A percentile compares a stretch with the other conserved stretches of the same genome.
These are phyloP conservation scores for Epithele typhae DNA, from an alignment of 768 basidiomycete species.

Conservation along the genomic window DNA sequence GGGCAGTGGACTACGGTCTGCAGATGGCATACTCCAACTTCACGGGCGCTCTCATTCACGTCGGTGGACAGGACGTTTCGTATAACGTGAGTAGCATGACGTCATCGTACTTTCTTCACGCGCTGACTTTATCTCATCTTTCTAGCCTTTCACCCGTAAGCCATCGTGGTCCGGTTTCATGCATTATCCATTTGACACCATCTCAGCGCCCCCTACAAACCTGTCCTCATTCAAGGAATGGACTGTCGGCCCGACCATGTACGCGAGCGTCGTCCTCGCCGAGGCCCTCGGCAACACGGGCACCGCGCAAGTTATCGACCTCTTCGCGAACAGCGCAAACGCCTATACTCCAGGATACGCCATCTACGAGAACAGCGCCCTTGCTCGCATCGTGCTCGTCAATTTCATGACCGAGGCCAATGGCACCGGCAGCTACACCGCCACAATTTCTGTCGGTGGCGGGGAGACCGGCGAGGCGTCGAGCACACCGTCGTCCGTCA, in stretches of 20 bases:
- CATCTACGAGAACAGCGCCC: slow-evolving; percentile 42
- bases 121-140: not conserved
- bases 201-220: slow-evolving; percentile 40
- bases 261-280: slow-evolving; percentile 40
- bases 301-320: slow-evolving; percentile 39
- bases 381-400: slow-evolving; percentile 40
- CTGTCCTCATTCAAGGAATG: slow-evolving; percentile 33
- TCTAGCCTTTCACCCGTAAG: slow-evolving; percentile 44
- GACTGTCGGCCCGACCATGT: slow-evolving; percentile 46
- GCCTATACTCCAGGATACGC: slow-evolving; percentile 42
- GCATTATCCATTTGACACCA: not conserved
- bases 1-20: slow-evolving; percentile 46
- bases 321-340: slow-evolving; percentile 27
- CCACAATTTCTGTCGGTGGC: slow-evolving; percentile 31
- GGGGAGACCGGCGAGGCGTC: slow-evolving; percentile 16
- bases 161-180: not conserved
- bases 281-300: slow-evolving; percentile 42
- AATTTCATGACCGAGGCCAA: slow-evolving; percentile 42
- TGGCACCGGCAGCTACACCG: slow-evolving; percentile 36
- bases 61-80: slow-evolving; percentile 43
- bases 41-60: slow-evolving; percentile 42
- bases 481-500: slow-evolving; percentile 23
- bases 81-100: slow-evolving; percentile 57
- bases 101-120: too few species aligned
- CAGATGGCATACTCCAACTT: slow-evolving; percentile 48